Conservation (phyloP, 1,139 yeast genomes). For the Torulaspora globosa region DNA sequence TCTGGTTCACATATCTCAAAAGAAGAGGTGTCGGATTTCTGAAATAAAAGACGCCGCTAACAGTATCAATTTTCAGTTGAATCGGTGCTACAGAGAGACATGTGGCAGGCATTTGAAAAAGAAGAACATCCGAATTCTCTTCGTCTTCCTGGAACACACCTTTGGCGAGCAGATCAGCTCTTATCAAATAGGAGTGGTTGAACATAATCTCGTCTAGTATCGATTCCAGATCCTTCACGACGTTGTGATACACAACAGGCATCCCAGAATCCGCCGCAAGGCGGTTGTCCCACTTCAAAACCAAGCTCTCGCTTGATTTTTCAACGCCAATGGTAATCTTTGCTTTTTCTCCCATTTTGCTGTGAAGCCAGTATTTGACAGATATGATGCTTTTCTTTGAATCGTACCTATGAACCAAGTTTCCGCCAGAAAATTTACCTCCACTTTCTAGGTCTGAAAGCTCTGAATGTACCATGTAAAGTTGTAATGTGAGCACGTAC, state of each 20-base stretch:
- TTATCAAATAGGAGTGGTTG: constrained; percentile 35
- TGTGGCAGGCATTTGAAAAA: constrained; percentile 36
- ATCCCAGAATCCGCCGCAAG: constrained; percentile 29
- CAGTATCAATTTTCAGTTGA: constrained; percentile 39
- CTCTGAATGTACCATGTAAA: constrained; percentile 66
- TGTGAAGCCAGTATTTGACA: constrained; percentile 66
- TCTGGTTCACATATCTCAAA: constrained; percentile 38
- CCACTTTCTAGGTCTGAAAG: constrained; percentile 48
- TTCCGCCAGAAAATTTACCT: constrained; percentile 61
- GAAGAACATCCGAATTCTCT: constrained; percentile 29
- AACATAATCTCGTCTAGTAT: constrained; percentile 38
- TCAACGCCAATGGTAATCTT: constrained; percentile 65
- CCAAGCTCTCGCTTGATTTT: constrained; percentile 45
- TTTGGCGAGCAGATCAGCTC: constrained; percentile 30
- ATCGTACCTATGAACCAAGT: constrained; percentile 61
- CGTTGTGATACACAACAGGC: constrained; percentile 31
- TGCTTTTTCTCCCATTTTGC: constrained; percentile 46
- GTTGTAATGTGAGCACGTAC: constrained; percentile 69
- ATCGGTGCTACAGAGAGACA: constrained; percentile 38
- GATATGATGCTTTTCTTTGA: constrained; percentile 58
- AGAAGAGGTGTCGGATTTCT: constrained; percentile 46
- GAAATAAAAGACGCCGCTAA: constrained; percentile 47
- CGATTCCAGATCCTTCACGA: constrained; percentile 38
- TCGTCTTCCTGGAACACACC: constrained; percentile 35
- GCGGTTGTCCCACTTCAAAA: constrained; percentile 56